Evolutionary conservation across 169 alveolate genomes (phyloP).

Genomic region (Cryptosporidium canis): DNA sequence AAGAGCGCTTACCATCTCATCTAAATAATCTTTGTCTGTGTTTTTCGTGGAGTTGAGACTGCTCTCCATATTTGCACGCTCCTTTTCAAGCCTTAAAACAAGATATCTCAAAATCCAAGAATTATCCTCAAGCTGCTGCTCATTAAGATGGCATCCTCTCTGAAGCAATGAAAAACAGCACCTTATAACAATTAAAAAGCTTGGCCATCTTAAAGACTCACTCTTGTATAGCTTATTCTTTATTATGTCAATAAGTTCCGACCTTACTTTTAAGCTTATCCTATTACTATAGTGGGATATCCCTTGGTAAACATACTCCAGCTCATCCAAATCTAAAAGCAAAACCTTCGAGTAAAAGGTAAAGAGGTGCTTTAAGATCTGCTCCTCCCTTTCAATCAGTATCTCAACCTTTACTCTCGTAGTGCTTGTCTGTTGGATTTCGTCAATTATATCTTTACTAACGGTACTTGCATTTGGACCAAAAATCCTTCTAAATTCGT

Average conservation of each 20-base stretch:
- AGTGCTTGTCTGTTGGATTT: constrained; percentile 40
- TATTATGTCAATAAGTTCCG: constrained; percentile 20
- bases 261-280: constrained; percentile 20
- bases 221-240: constrained; percentile 21
- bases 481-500: constrained; percentile 35
- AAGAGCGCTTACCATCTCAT: not conserved
- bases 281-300: constrained; percentile 62
- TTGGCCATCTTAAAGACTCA: constrained; percentile 3
- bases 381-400: constrained; percentile 55
- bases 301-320: constrained; percentile 46
- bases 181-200: not conserved
- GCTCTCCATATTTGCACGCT: not conserved
- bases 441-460: constrained; percentile 36
- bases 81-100: constrained; percentile 38
- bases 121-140: constrained; percentile 35
- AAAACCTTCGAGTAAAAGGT: constrained; percentile 53
- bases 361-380: constrained; percentile 38
- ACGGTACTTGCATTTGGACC: constrained; percentile 5
- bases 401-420: constrained; percentile 53
- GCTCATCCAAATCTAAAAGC: constrained; percentile 27
- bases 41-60: not conserved
- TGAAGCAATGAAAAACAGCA: constrained; percentile 47
- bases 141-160: constrained; percentile 32
- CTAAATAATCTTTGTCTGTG: not conserved
- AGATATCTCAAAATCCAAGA: constrained; percentile 51